These are phyloP conservation scores for Salmacisia buchloeana DNA, from an alignment of 1,284 basidiomycete species.

Conservation along the genomic window DNA sequence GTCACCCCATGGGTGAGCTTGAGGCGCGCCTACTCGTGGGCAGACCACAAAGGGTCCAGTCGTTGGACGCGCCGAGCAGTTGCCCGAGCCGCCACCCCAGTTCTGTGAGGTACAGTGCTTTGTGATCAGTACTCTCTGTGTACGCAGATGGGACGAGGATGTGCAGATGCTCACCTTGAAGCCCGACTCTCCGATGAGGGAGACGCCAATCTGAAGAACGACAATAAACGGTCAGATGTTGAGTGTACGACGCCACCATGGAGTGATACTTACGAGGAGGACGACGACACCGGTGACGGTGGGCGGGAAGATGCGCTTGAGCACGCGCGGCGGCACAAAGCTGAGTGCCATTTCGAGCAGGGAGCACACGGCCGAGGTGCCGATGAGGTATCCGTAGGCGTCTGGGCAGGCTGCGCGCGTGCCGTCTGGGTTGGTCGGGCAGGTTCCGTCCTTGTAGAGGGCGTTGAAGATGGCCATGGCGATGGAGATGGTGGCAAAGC, in stretches of 20 bases:
- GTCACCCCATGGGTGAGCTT: constrained; percentile 63
- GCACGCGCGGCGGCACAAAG: constrained; percentile 60
- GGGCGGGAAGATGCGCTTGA: constrained; percentile 72
- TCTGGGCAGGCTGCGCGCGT: constrained; percentile 60
- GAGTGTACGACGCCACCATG: constrained; percentile 49
- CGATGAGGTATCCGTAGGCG: constrained; percentile 55
- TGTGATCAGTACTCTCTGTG: neutral
- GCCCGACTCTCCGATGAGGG: constrained; percentile 67
- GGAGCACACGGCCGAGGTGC: constrained; percentile 70
- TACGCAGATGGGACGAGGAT: neutral
- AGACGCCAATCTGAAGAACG: constrained; percentile 76
- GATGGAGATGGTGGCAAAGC: constrained; percentile 72
- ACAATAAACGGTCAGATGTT: constrained; percentile 66
- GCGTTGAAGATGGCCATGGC: constrained; percentile 63
- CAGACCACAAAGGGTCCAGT: constrained; percentile 66
- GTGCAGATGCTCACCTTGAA: constrained; percentile 52
- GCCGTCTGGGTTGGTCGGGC: constrained; percentile 63
- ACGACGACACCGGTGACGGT: constrained; percentile 60
- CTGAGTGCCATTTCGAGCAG: constrained; percentile 73
- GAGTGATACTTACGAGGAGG: too few relatives aligned
- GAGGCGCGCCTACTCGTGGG: constrained; percentile 53
- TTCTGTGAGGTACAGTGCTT: constrained; percentile 51
- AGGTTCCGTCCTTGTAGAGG: constrained; percentile 73
- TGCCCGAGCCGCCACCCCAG: constrained; percentile 69
- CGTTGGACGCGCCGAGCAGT: constrained; percentile 60